Evolutionary conservation across 2,329 filamentous ascomycete species (phyloP), one percentile per base, ranked within the genome.

Genomic region (Fusarium sp.): DNA sequence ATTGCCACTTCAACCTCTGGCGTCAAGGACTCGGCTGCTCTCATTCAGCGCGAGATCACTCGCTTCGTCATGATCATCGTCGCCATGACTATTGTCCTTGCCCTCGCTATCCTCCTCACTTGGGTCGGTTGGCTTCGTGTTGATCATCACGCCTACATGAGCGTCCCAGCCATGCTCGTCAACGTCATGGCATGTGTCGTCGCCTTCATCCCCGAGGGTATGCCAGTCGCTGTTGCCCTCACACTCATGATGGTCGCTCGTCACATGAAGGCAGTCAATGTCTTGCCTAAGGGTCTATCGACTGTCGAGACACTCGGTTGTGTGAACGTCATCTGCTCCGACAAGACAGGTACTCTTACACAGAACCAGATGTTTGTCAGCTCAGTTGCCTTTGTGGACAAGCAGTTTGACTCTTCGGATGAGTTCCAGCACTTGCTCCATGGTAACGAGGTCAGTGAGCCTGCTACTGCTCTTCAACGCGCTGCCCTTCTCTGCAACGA

Each of bases 331-430:
- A 82, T 85, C 20, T 85, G 83, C 62, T 83, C 81, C 0, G 82
- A 84, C 68, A 84, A 84, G 75, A 84, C 83, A 0, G 83, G 83
- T 1, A 85, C 83, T 0, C 67, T 84, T 18, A 85, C 83, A 0
- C 81, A 85, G 65, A 85, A 85, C 53, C 79, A 82, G 61, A 86
- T 86, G 85, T 79, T 79, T 30, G 83, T 85, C 41, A 82, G 77
- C 56, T 81, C 81, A 2, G 78, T 80, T 5, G 78, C 80, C 2
- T 83, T 84, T 54, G 75, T 83, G 15, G 82, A 83, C 39, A 71
- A 78, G 44, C 22, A 59, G 13, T 70, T 79, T 8, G 66, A 79
- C 24, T 74, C 76, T 18, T 62, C 78, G 0, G 73, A 75, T 10
- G 78, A 79, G 14, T 75, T 82, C 11, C 71, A 79, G 11, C 60